Base-by-base conservation (phyloP, 176 grass and related monocot species). In the Aegilops longissima region DNA sequence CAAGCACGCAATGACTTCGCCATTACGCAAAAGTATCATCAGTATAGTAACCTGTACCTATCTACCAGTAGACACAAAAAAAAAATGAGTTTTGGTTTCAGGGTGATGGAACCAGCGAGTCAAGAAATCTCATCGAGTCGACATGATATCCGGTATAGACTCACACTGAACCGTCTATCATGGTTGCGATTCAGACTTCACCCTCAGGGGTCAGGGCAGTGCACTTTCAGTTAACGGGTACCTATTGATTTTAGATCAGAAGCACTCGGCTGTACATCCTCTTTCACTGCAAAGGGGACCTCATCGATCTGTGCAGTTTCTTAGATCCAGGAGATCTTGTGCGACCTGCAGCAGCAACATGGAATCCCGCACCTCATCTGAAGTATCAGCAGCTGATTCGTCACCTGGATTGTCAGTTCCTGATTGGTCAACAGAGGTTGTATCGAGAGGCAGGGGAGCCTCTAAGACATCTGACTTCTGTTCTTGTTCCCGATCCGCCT, bases 191-290 rank as follows among this genome's bases (percentile, higher is more conserved):
- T 66, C 61, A 18, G 39, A 44, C 24, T 80, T 80, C 14, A 80
- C 39, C 64, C 27, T 70, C 11, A 52, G 64, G 64, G 17, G 12
- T 70, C 11, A 52, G 64, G 44, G 17, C 21, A 78, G 30, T n/a
- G 9, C 52, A 29, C 13, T 29, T 29, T 51, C 73, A 76, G 73
- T 51, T 13, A 56, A 52, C 20, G 13, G 27, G 27, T 56, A 17
- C 73, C 47, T 77, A 77, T 52, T 33, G 47, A 21, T 77, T 77
- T 54, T 54, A 77, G 29, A 77, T 77, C 17, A 54, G 44, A 70
- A 51, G 30, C 80, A 35, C 18, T 69, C 3, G 2, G 80, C 11
- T 23, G 40, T 65, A 81, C 79, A 65, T 80, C 38, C 38, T 66
- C 24, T 80, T 66, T 80, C 59, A 31, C 24, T 27, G 24, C 39